These are phyloP conservation scores for Pseudognaphalium luteoalbum DNA, from an alignment of 129 eudicot species.

Conservation along the genomic window DNA sequence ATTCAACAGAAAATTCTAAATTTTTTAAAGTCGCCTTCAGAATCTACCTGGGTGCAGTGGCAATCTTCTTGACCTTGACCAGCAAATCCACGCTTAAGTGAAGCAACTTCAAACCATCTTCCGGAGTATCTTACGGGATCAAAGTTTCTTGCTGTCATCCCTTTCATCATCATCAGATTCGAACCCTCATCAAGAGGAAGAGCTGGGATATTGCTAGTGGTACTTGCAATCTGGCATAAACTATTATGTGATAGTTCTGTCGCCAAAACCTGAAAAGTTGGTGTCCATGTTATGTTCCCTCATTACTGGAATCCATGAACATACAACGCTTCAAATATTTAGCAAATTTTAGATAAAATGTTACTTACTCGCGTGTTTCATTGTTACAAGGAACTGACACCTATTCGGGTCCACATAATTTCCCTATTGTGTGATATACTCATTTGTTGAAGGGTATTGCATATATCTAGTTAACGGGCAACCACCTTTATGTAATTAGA, in stretches of 20 bases:
- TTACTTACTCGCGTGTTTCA: background rate
- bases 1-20: background rate
- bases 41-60: slow-evolving; percentile 92
- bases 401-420: background rate
- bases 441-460: background rate
- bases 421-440: background rate
- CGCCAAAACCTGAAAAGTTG: slow-evolving; percentile 57
- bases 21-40: slow-evolving; percentile 8
- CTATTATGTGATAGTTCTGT: slow-evolving; percentile 45
- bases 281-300: slow-evolving; percentile 10
- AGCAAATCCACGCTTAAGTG: slow-evolving; percentile 88
- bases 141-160: slow-evolving; percentile 76
- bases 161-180: slow-evolving; percentile 78
- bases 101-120: slow-evolving; percentile 97
- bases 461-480: slow-evolving; percentile 2
- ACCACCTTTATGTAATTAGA: background rate
- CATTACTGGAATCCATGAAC: background rate
- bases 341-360: background rate
- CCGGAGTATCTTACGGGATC: slow-evolving; percentile 93
- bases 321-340: background rate
- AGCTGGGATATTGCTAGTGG: slow-evolving; percentile 33
- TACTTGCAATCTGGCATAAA: slow-evolving; percentile 58
- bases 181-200: slow-evolving; percentile 63
- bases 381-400: background rate
- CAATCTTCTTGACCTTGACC: slow-evolving; percentile 97